Percentiles rank a stretch among this genome's conserved stretches.
These are phyloP conservation scores for Solanum medicagineum DNA, from an alignment of 257 asterid genomes.

Conservation along the genomic window DNA sequence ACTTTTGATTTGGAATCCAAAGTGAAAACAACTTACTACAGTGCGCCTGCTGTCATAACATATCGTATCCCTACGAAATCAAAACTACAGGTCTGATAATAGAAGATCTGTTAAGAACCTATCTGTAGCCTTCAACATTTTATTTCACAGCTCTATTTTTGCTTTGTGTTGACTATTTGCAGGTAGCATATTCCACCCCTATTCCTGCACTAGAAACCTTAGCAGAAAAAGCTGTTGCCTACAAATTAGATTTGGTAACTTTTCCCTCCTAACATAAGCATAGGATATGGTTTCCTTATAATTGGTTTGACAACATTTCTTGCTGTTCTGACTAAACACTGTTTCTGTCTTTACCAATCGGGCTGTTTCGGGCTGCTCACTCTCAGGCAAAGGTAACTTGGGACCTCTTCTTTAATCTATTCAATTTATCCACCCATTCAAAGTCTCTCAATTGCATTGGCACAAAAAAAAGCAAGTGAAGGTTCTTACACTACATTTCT, in stretches of 20 bases:
- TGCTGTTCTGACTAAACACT: conserved; percentile 12
- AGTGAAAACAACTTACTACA: conserved; percentile 41
- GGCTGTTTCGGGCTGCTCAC: background rate
- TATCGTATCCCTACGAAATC: conserved; percentile 35
- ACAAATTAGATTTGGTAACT: conserved; percentile 34
- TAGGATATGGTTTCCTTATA: background rate
- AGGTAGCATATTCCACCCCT: conserved; percentile 68
- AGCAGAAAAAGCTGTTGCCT: conserved; percentile 12
- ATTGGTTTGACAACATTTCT: background rate
- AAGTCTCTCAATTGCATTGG: background rate
- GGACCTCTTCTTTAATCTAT: background rate
- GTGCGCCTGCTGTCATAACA: conserved; percentile 50
- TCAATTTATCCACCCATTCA: background rate
- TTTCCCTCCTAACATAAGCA: background rate
- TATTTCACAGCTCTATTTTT: background rate
- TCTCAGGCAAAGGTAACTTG: conserved; percentile 52
- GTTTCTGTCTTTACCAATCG: conserved; percentile 6
- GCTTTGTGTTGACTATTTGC: background rate
- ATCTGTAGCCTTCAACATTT: background rate
- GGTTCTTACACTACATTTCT: background rate
- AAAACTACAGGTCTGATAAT: conserved; percentile 35
- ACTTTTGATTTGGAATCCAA: conserved; percentile 52
- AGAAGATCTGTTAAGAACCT: background rate
- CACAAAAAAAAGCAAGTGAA: background rate
- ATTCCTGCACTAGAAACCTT: conserved; percentile 37